Conservation (phyloP, 2,329 filamentous ascomycete species). For the Trichoderma endophyticum region DNA sequence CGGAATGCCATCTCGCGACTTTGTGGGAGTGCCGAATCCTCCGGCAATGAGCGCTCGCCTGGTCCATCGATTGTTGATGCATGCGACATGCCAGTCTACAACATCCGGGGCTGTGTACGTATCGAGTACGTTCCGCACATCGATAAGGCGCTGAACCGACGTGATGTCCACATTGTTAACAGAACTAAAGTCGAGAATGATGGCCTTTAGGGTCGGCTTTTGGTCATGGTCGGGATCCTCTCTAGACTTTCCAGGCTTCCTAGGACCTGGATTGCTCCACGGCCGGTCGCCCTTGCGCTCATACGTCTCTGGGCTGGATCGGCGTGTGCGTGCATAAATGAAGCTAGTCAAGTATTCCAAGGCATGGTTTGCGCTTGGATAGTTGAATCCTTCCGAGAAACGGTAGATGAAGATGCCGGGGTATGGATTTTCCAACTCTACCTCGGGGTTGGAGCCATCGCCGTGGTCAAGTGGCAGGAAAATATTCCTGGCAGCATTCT, state of each 20-base stretch:
- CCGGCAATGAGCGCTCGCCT: constrained; percentile 84
- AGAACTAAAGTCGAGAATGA: constrained; percentile 89
- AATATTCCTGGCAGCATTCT: constrained; percentile 64
- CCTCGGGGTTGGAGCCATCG: constrained; percentile 86
- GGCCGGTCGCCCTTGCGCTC: constrained; percentile 71
- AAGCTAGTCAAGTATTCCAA: constrained; percentile 72
- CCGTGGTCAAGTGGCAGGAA: constrained; percentile 83
- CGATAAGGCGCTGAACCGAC: constrained; percentile 86
- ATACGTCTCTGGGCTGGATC: constrained; percentile 69
- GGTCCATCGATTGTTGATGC: constrained; percentile 85
- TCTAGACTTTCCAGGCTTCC: constrained; percentile 42
- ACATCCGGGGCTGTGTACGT: constrained; percentile 73
- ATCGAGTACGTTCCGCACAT: constrained; percentile 91
- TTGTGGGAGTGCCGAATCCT: constrained; percentile 81
- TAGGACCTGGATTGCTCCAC: constrained; percentile 88
- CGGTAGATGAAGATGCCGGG: constrained; percentile 95
- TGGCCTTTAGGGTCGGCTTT: constrained; percentile 73
- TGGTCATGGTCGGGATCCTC: constrained; percentile 31
- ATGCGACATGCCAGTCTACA: constrained; percentile 96
- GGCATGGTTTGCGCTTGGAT: constrained; percentile 87
- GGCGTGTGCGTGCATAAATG: constrained; percentile 68
- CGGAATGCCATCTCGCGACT: constrained; percentile 43
- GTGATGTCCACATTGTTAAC: constrained; percentile 95
- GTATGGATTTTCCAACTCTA: constrained; percentile 76
- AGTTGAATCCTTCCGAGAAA: constrained; percentile 93